Evolutionary conservation across 2,329 filamentous ascomycete species (phyloP).

Genomic region (Trichoderma asperellum): DNA sequence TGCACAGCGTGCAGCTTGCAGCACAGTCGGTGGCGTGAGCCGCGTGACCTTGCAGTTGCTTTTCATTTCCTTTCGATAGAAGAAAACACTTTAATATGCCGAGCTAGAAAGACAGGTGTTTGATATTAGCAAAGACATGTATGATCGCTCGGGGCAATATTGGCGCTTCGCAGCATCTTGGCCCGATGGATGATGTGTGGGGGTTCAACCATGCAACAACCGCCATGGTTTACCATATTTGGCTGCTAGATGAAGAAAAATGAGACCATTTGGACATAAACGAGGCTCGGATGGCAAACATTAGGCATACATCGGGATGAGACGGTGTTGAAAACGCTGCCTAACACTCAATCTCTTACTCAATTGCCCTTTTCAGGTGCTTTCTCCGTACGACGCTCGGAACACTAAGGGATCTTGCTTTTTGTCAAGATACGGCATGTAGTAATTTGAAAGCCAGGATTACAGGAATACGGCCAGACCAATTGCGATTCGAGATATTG

Average conservation of each 20-base stretch:
- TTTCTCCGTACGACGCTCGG: conserved; percentile 4
- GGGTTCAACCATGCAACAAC: not conserved
- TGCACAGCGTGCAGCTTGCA: not conserved
- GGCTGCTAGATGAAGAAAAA: not conserved
- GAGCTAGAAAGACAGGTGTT: not conserved
- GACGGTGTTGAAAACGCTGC: not conserved
- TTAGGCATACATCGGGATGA: conserved; percentile 11
- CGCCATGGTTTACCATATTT: not conserved
- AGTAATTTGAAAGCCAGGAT: not conserved
- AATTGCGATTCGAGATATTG: conserved; percentile 7
- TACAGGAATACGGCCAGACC: not conserved
- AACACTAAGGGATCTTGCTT: not conserved
- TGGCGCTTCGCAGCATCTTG: not conserved
- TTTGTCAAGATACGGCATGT: not conserved
- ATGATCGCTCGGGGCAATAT: not conserved
- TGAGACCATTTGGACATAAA: not conserved
- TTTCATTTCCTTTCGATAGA: not conserved
- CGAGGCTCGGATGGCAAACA: not conserved
- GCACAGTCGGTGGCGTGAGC: not conserved
- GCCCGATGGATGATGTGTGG: not conserved
- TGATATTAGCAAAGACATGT: not conserved
- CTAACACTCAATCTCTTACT: conserved; percentile 1
- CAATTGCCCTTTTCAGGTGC: not conserved
- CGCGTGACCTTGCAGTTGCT: conserved; percentile 13
- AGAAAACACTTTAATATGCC: not conserved